Base-by-base conservation (phyloP, 2,329 filamentous ascomycete species). In the Nemania sp. region DNA sequence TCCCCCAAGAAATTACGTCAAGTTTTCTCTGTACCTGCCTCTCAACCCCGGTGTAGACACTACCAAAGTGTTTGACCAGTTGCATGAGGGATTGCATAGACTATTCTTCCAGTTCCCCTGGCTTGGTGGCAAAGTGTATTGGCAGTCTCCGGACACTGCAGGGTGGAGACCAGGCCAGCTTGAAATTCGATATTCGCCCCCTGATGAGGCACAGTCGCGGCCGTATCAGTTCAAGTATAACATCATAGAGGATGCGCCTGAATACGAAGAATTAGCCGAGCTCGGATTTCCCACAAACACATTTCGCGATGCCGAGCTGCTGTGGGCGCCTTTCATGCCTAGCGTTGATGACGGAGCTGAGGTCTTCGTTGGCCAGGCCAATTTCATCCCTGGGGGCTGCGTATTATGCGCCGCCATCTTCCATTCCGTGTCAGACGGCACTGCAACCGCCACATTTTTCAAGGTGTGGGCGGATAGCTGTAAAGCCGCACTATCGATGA, bases 161-260 rank as follows among this genome's bases (percentile, higher is more conserved):
- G 45, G 45, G 4, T 49, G 34, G 45, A 19, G 45, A 3, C 37
- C 34, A 3, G 45, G 45, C 3, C 34, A 49, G 17, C 45, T 45
- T 3, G 49, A 52, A 24, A 45, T 52, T 12, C 40, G 49, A 15
- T 33, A 52, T 24, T 5, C 17, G 3, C 28, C n/a, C 6, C 6
- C 31, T 19, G 6, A 15, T 9, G 9, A 26, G 3, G 23, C 12
- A 12, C 6, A 28, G 6, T 5, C 22, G 20, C 31, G n/a, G n/a
- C 48, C 19, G 7, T 34, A 43, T 9, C 40, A 51, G 20, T n/a
- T 51, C 48, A 51, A 45, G 48, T 22, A 8, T 23, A 44, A 44
- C 28, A 24, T 24, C 17, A 23, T 45, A 14, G 6, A 11, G n/a
- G 6, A 17, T 8, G 15, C 20, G n/a, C 20, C 11, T 1, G 14